phyloP scores from a whole-genome alignment of 306 rosid species.

The Nissolia schottii region DNA sequence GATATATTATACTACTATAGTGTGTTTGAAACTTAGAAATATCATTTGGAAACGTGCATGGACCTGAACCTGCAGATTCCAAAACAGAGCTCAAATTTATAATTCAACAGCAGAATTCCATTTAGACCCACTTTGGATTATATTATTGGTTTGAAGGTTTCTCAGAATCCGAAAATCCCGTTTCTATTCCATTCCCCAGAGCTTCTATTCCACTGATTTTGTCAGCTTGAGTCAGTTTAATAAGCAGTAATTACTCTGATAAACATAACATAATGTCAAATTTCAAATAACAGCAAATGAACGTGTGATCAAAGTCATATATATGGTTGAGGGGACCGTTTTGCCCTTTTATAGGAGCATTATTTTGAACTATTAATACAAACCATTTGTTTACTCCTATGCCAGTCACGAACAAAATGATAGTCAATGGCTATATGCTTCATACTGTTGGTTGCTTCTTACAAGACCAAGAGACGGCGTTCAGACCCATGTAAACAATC shows the following conservation, averaged over 20 bases:
- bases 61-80: conserved; percentile 64
- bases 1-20: background rate
- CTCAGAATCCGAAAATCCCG: conserved; percentile 86
- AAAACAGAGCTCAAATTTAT: conserved; percentile 35
- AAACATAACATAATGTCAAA: conserved; percentile 14
- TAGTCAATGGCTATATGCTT: too few relatives aligned
- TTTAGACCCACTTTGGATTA: conserved; percentile 31
- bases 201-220: conserved; percentile 95
- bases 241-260: background rate
- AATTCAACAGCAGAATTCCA: conserved; percentile 34
- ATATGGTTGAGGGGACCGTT: conserved; percentile 43
- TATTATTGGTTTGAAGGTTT: conserved; percentile 39
- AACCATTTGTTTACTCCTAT: conserved; percentile 6
- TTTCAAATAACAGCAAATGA: conserved; percentile 36
- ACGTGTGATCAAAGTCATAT: conserved; percentile 42
- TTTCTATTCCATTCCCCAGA: conserved; percentile 99
- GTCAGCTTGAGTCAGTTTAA: conserved; percentile 48
- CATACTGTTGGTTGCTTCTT: too few relatives aligned
- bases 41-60: conserved; percentile 62
- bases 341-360: conserved; percentile 25
- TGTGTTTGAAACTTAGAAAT: conserved; percentile 50
- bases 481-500: too few relatives aligned
- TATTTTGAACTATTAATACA: background rate
- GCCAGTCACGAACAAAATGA: too few relatives aligned
- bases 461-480: too few relatives aligned